Percentiles rank a stretch among this genome's conserved stretches.
phyloP scores from a whole-genome alignment of 139 green algal species.

The Chlorella sorokiniana region DNA sequence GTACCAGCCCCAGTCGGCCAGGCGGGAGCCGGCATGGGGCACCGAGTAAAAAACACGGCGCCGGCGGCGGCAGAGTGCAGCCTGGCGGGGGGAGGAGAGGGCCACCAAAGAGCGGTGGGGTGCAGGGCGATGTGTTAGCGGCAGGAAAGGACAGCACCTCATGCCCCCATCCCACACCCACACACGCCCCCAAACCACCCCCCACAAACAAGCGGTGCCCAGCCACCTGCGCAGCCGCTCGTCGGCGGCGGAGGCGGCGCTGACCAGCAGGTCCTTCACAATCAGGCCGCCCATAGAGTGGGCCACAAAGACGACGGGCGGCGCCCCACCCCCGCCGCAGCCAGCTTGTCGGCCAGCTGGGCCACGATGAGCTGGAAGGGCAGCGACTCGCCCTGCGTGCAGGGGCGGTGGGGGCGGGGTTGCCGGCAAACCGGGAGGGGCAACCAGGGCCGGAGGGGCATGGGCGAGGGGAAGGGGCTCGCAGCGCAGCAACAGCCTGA shows the following conservation, averaged over 20 bases:
- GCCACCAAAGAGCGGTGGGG: neutral
- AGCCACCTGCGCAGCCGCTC: slow-evolving; percentile 13
- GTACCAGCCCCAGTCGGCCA: slow-evolving; percentile 81
- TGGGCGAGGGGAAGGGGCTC: no score
- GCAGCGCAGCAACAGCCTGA: neutral
- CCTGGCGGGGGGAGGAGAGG: neutral
- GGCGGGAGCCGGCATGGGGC: slow-evolving; percentile 74
- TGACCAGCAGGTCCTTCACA: slow-evolving; percentile 82
- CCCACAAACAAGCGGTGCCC: neutral
- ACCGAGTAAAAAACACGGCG: slow-evolving; percentile 82
- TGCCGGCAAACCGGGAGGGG: neutral
- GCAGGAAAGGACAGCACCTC: neutral
- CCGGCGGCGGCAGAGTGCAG: slow-evolving; percentile 55
- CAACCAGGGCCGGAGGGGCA: no score
- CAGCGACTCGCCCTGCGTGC: slow-evolving; percentile 73
- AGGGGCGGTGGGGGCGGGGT: neutral
- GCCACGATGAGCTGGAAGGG: slow-evolving; percentile 69
- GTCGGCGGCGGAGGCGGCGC: slow-evolving; percentile 3
- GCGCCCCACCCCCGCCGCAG: slow-evolving; percentile 77
- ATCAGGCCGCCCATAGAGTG: slow-evolving; percentile 82
- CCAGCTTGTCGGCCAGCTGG: slow-evolving; percentile 70
- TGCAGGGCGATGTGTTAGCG: neutral
- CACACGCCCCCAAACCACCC: neutral
- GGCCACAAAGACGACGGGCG: slow-evolving; percentile 82
- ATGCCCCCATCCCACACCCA: neutral